phyloP scores from a whole-genome alignment of 164 flowering plant genomes.

The Tetracentron sinense region DNA sequence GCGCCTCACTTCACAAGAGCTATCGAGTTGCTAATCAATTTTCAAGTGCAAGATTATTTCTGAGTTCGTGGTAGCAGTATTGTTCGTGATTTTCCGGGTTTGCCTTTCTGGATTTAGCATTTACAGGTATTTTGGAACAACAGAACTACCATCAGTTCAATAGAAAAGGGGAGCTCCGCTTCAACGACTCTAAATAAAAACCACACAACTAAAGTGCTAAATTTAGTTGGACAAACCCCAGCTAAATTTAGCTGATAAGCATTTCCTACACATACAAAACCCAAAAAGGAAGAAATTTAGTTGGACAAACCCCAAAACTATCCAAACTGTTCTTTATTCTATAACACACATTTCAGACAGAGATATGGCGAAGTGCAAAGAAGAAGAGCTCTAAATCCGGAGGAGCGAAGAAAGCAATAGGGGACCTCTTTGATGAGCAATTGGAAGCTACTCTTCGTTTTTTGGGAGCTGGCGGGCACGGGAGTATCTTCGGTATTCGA shows the following conservation, averaged over 20 bases:
- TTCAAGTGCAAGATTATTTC: too few relatives aligned
- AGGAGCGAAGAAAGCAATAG: slow-evolving; percentile 34
- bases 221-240: background rate
- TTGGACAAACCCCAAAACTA: background rate
- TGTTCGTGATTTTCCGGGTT: too few relatives aligned
- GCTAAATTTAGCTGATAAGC: slow-evolving; percentile 5
- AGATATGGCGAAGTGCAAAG: slow-evolving; percentile 27
- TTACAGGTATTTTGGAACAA: too few relatives aligned
- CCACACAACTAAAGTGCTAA: background rate
- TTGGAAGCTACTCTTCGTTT: slow-evolving; percentile 27
- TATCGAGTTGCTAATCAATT: too few relatives aligned
- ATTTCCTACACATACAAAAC: slow-evolving; percentile 1
- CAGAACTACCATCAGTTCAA: too few relatives aligned
- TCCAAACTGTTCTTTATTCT: background rate
- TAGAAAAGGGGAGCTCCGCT: too few relatives aligned
- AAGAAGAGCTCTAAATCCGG: slow-evolving; percentile 48
- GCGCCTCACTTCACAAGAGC: too few relatives aligned
- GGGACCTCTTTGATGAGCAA: slow-evolving; percentile 16
- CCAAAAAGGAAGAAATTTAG: background rate
- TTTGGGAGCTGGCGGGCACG: slow-evolving; percentile 61
- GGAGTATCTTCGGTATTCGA: slow-evolving; percentile 30
- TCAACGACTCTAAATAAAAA: too few relatives aligned
- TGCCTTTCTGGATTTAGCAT: too few relatives aligned
- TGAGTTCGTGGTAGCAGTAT: too few relatives aligned
- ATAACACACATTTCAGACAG: slow-evolving; percentile 8